A percentile compares a stretch with the other conserved stretches of the same genome.
Evolutionary conservation across 164 flowering plant species (phyloP).

Genomic region (Kalanchoe fedtschenkoi): DNA sequence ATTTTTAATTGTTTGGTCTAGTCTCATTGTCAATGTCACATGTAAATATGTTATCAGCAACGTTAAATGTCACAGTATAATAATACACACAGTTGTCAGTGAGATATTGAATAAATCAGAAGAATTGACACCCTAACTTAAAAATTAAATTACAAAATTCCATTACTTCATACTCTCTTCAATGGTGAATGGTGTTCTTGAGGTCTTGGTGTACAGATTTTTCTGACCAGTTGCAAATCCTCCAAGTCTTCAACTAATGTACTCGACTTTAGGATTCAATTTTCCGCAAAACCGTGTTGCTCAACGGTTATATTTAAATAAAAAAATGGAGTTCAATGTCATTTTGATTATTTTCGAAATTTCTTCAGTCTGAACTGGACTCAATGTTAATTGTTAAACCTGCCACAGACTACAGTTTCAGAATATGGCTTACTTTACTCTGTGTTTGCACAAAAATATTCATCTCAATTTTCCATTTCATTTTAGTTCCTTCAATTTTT

Average conservation of each 20-base stretch:
- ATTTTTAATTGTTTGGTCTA: too few species aligned
- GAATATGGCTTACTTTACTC: too few species aligned
- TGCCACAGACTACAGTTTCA: not conserved
- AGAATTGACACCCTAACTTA: too few species aligned
- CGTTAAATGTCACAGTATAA: too few species aligned
- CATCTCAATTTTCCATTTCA: too few species aligned
- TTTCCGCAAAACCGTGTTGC: not conserved
- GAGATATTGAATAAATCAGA: too few species aligned
- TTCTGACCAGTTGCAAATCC: not conserved
- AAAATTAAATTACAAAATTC: not conserved
- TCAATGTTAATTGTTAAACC: too few species aligned
- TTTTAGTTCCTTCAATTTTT: too few species aligned
- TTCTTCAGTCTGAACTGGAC: not conserved
- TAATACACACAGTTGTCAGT: too few species aligned
- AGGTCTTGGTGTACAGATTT: not conserved
- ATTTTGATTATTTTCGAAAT: not conserved
- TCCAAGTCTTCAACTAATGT: not conserved
- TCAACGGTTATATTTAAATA: conserved; percentile 1
- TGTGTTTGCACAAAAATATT: too few species aligned
- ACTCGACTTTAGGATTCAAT: not conserved
- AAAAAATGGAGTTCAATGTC: not conserved
- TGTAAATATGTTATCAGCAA: too few species aligned
- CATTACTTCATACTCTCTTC: not conserved
- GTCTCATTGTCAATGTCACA: too few species aligned
- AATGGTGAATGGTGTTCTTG: not conserved